A percentile compares a stretch with the other conserved stretches of the same genome.
Evolutionary conservation across 352 stramenopile genomes (phyloP).

Genomic region (Phytophthora meadii): DNA sequence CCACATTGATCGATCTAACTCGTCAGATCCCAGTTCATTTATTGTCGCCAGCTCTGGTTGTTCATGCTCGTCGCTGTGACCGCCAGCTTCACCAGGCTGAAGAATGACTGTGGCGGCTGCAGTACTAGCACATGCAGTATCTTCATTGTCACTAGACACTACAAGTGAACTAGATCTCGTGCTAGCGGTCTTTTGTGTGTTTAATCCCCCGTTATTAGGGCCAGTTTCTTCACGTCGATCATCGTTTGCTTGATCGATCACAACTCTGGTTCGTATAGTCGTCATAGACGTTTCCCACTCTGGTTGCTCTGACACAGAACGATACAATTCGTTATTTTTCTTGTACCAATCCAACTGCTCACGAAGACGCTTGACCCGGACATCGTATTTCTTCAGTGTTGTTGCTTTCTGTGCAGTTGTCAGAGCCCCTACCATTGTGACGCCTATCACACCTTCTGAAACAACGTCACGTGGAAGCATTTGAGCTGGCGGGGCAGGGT

Average conservation of each 20-base stretch:
- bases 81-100: neutral
- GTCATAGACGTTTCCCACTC: neutral
- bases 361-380: neutral
- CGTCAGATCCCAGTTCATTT: neutral
- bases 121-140: no score
- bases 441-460: neutral
- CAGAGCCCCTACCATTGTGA: neutral
- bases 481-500: neutral
- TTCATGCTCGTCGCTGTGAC: neutral
- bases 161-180: no score
- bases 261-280: slow-evolving; percentile 1
- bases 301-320: neutral
- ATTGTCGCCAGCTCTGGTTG: neutral
- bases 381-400: slow-evolving; percentile 1
- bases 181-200: no score
- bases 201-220: no score
- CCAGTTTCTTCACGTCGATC: no score
- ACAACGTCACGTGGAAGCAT: slow-evolving; percentile 4
- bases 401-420: neutral
- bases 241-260: no score
- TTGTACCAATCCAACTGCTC: slow-evolving; percentile 2
- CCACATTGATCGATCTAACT: slow-evolving; percentile 9
- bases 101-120: no score
- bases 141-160: no score
- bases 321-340: slow-evolving; percentile 2